phyloP scores from a whole-genome alignment of 2,329 filamentous ascomycete genomes.

The Exophiala alcalophila region DNA sequence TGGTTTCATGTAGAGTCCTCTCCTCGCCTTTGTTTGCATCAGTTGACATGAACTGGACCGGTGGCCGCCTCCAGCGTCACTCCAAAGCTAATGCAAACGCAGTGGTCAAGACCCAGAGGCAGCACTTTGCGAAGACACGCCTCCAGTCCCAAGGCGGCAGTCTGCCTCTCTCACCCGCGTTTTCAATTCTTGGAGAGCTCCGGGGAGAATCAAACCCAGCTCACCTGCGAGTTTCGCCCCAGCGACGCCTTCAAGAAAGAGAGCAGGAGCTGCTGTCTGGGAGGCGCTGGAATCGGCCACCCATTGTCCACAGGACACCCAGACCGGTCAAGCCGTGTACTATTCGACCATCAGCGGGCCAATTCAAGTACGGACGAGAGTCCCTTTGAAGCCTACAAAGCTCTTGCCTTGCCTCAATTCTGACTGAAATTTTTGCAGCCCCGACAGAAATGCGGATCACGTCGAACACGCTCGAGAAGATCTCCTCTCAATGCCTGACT shows the following conservation, averaged over 20 bases:
- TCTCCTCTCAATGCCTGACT: conserved; percentile 12
- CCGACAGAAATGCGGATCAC: neutral
- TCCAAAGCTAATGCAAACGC: conserved; percentile 35
- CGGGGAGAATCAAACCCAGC: neutral
- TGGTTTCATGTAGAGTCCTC: neutral
- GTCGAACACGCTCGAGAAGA: conserved; percentile 8
- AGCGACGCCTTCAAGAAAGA: no score
- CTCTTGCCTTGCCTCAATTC: no score
- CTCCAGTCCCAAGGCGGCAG: conserved; percentile 23
- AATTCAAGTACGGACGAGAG: no score
- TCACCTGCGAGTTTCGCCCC: neutral
- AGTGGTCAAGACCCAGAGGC: conserved; percentile 33
- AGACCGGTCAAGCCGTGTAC: no score
- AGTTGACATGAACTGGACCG: conserved; percentile 46
- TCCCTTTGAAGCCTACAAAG: no score
- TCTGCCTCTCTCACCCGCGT: neutral
- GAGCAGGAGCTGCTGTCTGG: neutral
- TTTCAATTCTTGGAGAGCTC: conserved; percentile 4
- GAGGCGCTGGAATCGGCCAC: neutral
- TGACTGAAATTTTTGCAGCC: no score
- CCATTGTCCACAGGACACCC: no score
- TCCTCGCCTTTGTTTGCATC: conserved; percentile 2
- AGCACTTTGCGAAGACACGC: conserved; percentile 37
- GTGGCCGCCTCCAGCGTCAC: conserved; percentile 42
- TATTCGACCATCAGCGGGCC: no score